Evolutionary conservation across 2,329 filamentous ascomycete genomes (phyloP), one percentile per base, ranked within the genome.

Genomic region (Lachnellula cervina): DNA sequence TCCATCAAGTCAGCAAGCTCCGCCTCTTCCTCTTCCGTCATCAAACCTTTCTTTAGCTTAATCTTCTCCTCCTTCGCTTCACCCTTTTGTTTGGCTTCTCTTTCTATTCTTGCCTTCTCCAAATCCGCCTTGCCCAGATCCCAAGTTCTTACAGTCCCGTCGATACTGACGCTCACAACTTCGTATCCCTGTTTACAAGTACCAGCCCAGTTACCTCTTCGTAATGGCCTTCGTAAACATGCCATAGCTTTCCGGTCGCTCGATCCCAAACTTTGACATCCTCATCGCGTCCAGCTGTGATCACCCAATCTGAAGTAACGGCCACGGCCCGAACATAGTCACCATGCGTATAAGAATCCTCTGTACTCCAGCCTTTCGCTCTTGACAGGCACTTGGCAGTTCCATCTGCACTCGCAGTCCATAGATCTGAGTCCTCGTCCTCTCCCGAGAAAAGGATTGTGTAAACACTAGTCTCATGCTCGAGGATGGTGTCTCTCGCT

Each of bases 391-490:
- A 92, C 70, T 93, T 94, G 2, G 85, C 85, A 0, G 88, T 91
- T 64, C 90, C 94, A 70, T 99, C 94, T 4, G 90, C 91, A 58
- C 90, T 96, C 5, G 92, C 88, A 7, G 93, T 97, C 91, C 91
- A 97, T 64, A 97, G 89, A 34, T 81, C 84, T 13, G 82, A 80
- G 6, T 84, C 82, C 35, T 73, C 74, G 5, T 77, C 74, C 16
- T 71, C 68, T 47, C 84, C 82, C 61, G 91, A 87, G 64, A 96
- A 96, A 19, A 81, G 75, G 14, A 97, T 74, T 61, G 82, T 85
- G 72, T 96, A 95, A 9, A 99, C 84, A 62, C 88, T 94, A 0
- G 94, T 99, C 63, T 97, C 90, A 71, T 99, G 94, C 59, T 87
- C 87, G 47, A 87, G 73, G 50, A 97, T 85, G 67, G 72, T 79